phyloP scores from a whole-genome alignment of 2,329 filamentous ascomycete species.

The Fusarium ramigenum region DNA sequence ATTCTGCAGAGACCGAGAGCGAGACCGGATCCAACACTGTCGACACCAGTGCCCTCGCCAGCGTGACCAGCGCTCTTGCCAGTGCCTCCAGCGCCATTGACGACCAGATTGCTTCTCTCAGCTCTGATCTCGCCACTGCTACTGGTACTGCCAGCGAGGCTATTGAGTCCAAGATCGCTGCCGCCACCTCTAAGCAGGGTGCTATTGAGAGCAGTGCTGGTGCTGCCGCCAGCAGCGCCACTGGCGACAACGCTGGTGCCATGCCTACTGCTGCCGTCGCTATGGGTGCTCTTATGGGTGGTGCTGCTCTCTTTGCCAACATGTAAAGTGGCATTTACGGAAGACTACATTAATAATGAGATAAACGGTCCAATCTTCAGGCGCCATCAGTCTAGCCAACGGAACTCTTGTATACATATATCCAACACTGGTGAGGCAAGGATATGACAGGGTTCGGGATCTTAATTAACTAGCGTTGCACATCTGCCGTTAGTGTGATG shows the following conservation, averaged over 20 bases:
- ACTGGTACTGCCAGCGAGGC: conserved; percentile 30
- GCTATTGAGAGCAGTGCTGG: conserved; percentile 10
- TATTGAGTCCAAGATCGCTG: conserved; percentile 27
- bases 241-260: conserved; percentile 44
- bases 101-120: conserved; percentile 35
- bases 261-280: conserved; percentile 55
- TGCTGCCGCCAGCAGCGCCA: conserved; percentile 23
- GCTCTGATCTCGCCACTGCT: conserved; percentile 41
- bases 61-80: conserved; percentile 30
- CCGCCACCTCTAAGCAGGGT: conserved; percentile 27
- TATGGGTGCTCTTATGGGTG: conserved; percentile 58
- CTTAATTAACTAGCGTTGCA: conserved; percentile 8
- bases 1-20: conserved; percentile 28
- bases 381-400: not conserved
- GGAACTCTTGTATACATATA: not conserved
- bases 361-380: conserved; percentile 4
- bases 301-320: conserved; percentile 57
- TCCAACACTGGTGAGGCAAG: not conserved
- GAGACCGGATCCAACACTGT: conserved; percentile 14
- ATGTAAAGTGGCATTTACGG: conserved; percentile 46
- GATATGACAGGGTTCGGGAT: conserved; percentile 4
- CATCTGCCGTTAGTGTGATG: conserved; percentile 5
- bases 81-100: conserved; percentile 18
- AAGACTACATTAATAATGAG: conserved; percentile 10
- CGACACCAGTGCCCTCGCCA: conserved; percentile 32